Percentiles rank a stretch among this genome's conserved stretches.
These are phyloP conservation scores for Skeletonema potamos DNA, from an alignment of 108 stramenopile genomes.

Conservation along the genomic window DNA sequence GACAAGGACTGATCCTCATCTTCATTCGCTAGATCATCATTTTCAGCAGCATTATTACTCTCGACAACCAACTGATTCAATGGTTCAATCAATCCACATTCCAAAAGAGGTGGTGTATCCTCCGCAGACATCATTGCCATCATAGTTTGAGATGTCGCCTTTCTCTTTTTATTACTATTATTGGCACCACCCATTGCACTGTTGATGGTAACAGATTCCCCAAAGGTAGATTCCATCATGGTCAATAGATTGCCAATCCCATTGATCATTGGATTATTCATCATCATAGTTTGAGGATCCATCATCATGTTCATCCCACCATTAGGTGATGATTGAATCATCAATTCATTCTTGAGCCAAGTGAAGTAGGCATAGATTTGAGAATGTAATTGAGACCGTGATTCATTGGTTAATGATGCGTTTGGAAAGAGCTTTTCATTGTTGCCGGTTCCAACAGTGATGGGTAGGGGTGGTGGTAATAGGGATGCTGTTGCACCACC, in stretches of 20 bases:
- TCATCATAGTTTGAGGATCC: not conserved
- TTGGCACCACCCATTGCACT: not conserved
- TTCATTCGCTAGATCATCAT: not conserved
- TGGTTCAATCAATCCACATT: conserved; percentile 1
- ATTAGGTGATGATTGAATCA: not conserved
- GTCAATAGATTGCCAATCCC: not conserved
- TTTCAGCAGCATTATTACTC: not conserved
- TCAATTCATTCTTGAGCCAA: conserved; percentile 7
- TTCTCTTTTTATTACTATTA: not conserved
- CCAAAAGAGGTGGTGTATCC: conserved; percentile 7
- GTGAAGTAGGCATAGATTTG: conserved; percentile 9
- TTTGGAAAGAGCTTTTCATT: conserved; percentile 11
- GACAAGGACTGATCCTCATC: not conserved
- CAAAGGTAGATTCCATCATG: not conserved
- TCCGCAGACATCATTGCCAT: not conserved
- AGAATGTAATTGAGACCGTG: conserved; percentile 12
- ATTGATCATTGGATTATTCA: not conserved
- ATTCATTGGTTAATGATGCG: conserved; percentile 8
- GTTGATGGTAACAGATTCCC: not conserved
- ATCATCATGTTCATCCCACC: not conserved
- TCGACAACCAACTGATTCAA: conserved; percentile 1
- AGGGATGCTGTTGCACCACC: not conserved
- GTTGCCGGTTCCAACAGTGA: not conserved
- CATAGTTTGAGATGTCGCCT: not conserved
- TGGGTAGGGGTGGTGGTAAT: not conserved